A percentile compares a stretch with the other conserved stretches of the same genome.
phyloP scores from a whole-genome alignment of 805 yeast species.

The Starmera dryadoides region DNA sequence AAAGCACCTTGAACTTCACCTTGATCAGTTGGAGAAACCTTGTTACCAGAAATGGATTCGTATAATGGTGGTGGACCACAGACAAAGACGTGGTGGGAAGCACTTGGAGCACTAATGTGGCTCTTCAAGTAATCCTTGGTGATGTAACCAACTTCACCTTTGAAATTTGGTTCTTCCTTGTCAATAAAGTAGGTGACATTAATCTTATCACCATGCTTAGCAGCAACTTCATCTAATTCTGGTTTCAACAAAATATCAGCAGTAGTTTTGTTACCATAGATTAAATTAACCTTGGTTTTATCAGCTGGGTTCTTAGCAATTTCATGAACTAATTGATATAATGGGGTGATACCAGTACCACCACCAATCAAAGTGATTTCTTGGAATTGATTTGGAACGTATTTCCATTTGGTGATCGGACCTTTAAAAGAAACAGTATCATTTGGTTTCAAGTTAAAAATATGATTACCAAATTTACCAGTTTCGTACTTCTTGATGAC shows the following conservation, averaged over 20 bases:
- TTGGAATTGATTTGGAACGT: conserved; percentile 80
- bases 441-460: conserved; percentile 60
- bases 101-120: conserved; percentile 59
- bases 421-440: conserved; percentile 92
- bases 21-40: conserved; percentile 83
- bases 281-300: conserved; percentile 78
- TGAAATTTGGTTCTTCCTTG: conserved; percentile 38
- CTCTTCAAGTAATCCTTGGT: conserved; percentile 61
- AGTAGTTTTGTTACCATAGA: conserved; percentile 73
- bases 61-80: conserved; percentile 96
- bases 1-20: conserved; percentile 90
- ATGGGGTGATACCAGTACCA: conserved; percentile 95
- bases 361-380: conserved; percentile 84
- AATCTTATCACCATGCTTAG: conserved; percentile 70
- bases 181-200: conserved; percentile 76
- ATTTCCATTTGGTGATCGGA: conserved; percentile 85
- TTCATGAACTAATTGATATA: conserved; percentile 78
- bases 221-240: conserved; percentile 65
- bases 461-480: conserved; percentile 78
- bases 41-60: conserved; percentile 80
- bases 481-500: conserved; percentile 78
- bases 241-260: conserved; percentile 76
- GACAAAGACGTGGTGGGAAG: conserved; percentile 69
- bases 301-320: conserved; percentile 76
- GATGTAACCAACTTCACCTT: conserved; percentile 69